Conservation (phyloP, 225 moss, liverwort and hornwort species). For the Pseudoscleropodium purum region DNA sequence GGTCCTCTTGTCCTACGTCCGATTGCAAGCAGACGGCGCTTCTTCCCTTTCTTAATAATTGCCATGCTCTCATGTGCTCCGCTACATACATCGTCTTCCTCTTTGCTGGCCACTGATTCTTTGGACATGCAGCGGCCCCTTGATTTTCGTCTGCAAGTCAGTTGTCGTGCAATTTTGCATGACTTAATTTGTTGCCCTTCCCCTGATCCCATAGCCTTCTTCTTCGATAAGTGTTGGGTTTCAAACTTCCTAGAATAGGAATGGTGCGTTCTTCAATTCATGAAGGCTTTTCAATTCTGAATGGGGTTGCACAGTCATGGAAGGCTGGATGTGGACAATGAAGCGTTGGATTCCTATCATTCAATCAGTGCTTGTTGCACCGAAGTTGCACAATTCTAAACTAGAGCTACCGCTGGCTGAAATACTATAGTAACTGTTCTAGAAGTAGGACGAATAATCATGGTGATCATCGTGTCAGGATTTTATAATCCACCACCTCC, state of each 20-base stretch:
- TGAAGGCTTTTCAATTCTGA: not conserved
- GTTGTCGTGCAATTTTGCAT: not conserved
- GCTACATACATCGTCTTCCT: not conserved
- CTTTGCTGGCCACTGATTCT: not conserved
- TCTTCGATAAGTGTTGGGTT: not conserved
- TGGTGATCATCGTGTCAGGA: not conserved
- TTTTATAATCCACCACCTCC: not conserved
- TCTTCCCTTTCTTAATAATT: not conserved
- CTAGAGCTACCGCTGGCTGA: not conserved
- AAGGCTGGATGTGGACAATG: not conserved
- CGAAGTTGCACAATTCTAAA: not conserved
- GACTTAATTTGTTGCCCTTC: not conserved
- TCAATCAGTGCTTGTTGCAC: not conserved
- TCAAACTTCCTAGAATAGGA: not conserved
- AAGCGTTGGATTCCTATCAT: not conserved
- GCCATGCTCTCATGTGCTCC: not conserved
- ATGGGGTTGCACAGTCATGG: not conserved
- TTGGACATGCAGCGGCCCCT: too few relatives aligned
- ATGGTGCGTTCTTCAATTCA: not conserved
- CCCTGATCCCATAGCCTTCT: not conserved
- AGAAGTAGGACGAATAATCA: not conserved
- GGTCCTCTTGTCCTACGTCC: not conserved
- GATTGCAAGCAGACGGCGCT: not conserved
- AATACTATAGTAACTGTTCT: not conserved
- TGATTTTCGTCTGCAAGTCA: not conserved